Percentiles rank a stretch among this genome's conserved stretches.
Evolutionary conservation across 2,329 filamentous ascomycete species (phyloP).

Genomic region (Fusarium annulatum): DNA sequence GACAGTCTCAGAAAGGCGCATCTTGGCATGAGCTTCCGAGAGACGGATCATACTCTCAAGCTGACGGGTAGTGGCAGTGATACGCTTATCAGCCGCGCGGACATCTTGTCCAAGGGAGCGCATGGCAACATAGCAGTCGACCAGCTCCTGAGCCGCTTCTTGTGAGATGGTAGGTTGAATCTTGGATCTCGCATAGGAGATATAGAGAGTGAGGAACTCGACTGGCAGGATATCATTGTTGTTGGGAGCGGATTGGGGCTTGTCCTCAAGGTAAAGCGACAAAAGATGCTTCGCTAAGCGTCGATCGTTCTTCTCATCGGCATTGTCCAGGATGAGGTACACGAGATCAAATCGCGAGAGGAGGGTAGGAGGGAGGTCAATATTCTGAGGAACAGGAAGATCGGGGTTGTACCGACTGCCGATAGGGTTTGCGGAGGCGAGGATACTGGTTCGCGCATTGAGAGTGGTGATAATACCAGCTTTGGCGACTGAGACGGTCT

Average conservation of each 20-base stretch:
- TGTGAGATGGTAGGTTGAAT: constrained; percentile 85
- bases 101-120: constrained; percentile 90
- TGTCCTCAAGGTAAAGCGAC: constrained; percentile 96
- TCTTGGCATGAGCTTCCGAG: constrained; percentile 95
- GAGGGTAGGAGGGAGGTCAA: constrained; percentile 93
- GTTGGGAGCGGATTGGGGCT: constrained; percentile 82
- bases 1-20: constrained; percentile 84
- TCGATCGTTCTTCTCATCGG: constrained; percentile 90
- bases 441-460: constrained; percentile 93
- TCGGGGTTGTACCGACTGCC: constrained; percentile 98
- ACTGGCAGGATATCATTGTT: constrained; percentile 85
- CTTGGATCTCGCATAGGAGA: constrained; percentile 91
- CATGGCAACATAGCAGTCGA: constrained; percentile 92
- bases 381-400: constrained; percentile 95
- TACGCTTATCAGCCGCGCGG: constrained; percentile 90
- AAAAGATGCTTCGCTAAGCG: constrained; percentile 91
- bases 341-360: constrained; percentile 97
- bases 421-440: constrained; percentile 97
- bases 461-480: constrained; percentile 97
- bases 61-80: constrained; percentile 96
- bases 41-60: constrained; percentile 99
- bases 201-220: constrained; percentile 96
- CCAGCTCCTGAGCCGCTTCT: constrained; percentile 84
- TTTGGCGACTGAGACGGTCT: constrained; percentile 86
- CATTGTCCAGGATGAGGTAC: constrained; percentile 93